These are phyloP conservation scores for Cenchrus americanus DNA, from an alignment of 176 grass and related monocot species.

Conservation along the genomic window DNA sequence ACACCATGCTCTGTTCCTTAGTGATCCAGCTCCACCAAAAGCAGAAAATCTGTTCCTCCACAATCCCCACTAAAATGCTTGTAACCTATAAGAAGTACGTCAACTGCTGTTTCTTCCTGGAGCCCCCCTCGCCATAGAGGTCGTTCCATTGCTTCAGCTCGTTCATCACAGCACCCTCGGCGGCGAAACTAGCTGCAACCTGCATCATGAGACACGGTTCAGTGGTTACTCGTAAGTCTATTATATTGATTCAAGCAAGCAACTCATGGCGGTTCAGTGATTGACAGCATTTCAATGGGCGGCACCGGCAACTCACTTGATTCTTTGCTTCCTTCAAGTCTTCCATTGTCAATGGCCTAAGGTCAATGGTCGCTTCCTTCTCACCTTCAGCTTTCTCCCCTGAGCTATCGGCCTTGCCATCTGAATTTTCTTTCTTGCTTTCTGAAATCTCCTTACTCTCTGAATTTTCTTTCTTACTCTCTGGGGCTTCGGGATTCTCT, in stretches of 20 bases:
- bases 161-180: constrained; percentile 77
- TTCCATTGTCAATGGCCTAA: constrained; percentile 88
- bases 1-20: neutral
- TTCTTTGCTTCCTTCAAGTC: constrained; percentile 90
- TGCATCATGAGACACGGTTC: constrained; percentile 28
- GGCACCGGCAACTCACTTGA: constrained; percentile 61
- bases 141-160: constrained; percentile 98
- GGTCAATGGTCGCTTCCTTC: constrained; percentile 42
- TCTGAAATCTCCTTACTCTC: constrained; percentile 22
- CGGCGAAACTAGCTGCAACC: constrained; percentile 87
- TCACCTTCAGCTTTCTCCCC: constrained; percentile 43
- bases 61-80: neutral
- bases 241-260: neutral
- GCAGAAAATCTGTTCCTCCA: neutral
- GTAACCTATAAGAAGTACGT: constrained; percentile 79
- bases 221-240: neutral
- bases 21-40: neutral
- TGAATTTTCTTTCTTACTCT: neutral
- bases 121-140: constrained; percentile 80
- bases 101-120: constrained; percentile 90
- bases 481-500: constrained; percentile 26
- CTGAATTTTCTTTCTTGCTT: constrained; percentile 22
- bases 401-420: constrained; percentile 5
- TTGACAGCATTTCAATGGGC: too few species aligned
- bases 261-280: neutral